Base-by-base conservation (phyloP, 2,329 filamentous ascomycete species). In the Trichoderma simmonsii region DNA sequence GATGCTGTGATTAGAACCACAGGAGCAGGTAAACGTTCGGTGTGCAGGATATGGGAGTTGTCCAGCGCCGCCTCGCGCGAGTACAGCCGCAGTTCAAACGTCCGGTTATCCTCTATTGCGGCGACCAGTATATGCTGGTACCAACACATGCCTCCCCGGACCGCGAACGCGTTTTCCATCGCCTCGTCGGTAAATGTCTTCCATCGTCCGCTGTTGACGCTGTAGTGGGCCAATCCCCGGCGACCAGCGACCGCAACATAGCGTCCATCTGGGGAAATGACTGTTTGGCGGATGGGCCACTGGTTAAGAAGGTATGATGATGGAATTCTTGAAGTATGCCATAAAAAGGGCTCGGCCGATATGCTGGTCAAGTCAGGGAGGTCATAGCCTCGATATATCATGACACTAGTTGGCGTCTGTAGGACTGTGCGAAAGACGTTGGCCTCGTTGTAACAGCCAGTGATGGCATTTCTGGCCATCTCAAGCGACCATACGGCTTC, bases 111-210 rank as follows among this genome's bases (percentile, higher is more conserved):
- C 81, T 99, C 96, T n/a, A 98, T 91, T 4, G 95, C 94, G 51
- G 94, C 95, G 71, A 98, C 93, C 21, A 99, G 86, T 36, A 98
- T 93, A 81, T 99, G 95, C 75, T 97, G 94, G 79, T 97, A 95
- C 96, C 96, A 99, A 80, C 95, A 98, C 95, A 99, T 97, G 7
- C 96, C 96, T 63, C 96, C 96, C 74, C 95, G 88, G 15, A 99
- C 93, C 28, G 94, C 90, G 79, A 99, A 99, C 74, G 95, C 93
- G 77, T 95, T 94, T 81, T 98, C 96, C 78, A 91, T 88, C 34
- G 88, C 89, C 30, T 91, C 88, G 77, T 95, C 94, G 63, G 92
- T 88, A 80, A 99, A 99, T 0, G 92, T 97, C 80, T 97, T 98
- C 96, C 96, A 99, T 72, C 96, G 89, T 32, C 95, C 93, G 79